Percentiles rank a stretch among this genome's conserved stretches.
Conservation (phyloP, 805 yeast species). For the Candida verbasci region DNA sequence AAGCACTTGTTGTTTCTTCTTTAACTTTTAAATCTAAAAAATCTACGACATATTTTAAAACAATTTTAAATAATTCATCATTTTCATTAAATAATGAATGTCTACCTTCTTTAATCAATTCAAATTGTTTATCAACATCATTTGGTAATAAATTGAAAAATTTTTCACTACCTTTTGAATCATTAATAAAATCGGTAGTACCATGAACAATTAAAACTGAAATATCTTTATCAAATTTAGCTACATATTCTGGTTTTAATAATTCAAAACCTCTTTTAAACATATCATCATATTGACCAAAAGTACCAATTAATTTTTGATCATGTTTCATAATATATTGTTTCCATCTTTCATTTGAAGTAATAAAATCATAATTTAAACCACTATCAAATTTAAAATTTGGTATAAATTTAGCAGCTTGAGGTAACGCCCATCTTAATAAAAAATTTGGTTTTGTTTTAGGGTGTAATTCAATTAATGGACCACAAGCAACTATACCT, state of each 20-base stretch:
- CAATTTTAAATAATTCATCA: slow-evolving; percentile 33
- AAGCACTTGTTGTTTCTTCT: too few species aligned
- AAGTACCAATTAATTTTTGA: slow-evolving; percentile 42
- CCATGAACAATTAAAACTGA: slow-evolving; percentile 63
- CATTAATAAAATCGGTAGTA: slow-evolving; percentile 57
- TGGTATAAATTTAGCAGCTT: slow-evolving; percentile 39
- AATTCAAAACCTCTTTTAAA: slow-evolving; percentile 56
- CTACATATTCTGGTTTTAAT: slow-evolving; percentile 30
- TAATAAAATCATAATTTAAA: slow-evolving; percentile 49
- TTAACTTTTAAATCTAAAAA: slow-evolving; percentile 27
- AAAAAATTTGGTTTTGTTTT: slow-evolving; percentile 50
- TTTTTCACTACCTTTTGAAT: slow-evolving; percentile 40
- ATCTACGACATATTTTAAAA: slow-evolving; percentile 32
- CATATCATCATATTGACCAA: slow-evolving; percentile 61
- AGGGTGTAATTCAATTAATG: slow-evolving; percentile 56
- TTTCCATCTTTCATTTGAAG: slow-evolving; percentile 44
- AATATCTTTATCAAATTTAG: slow-evolving; percentile 31
- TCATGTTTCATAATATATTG: slow-evolving; percentile 40
- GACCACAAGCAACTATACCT: slow-evolving; percentile 52
- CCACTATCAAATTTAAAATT: slow-evolving; percentile 51
- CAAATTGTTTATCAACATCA: slow-evolving; percentile 24
- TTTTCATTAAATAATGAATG: slow-evolving; percentile 47
- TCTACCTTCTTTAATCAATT: slow-evolving; percentile 26
- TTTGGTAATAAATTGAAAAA: slow-evolving; percentile 35
- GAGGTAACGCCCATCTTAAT: slow-evolving; percentile 38